phyloP scores from a whole-genome alignment of 805 yeast genomes.

The Clavispora fructus region DNA sequence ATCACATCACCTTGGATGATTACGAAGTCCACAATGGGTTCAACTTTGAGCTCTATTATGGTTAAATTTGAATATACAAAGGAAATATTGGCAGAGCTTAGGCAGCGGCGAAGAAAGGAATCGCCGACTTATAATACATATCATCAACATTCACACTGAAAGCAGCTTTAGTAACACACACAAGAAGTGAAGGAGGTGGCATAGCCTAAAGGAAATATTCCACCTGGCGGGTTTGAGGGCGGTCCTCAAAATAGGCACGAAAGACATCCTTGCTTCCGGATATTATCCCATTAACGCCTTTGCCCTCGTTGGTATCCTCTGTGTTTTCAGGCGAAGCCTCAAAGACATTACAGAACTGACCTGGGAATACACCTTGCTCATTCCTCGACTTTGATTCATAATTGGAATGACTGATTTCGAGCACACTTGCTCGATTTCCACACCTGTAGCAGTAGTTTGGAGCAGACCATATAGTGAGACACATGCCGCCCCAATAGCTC shows the following conservation, averaged over 20 bases:
- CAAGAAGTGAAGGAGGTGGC: slow-evolving; percentile 3
- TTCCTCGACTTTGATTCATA: slow-evolving; percentile 24
- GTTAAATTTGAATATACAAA: slow-evolving; percentile 25
- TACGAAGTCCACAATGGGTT: slow-evolving; percentile 91
- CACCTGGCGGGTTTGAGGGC: slow-evolving; percentile 34
- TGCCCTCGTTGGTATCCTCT: slow-evolving; percentile 43
- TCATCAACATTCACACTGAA: not conserved
- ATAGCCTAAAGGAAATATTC: slow-evolving; percentile 43
- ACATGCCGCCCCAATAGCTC: slow-evolving; percentile 81
- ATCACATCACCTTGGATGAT: slow-evolving; percentile 88
- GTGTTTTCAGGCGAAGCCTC: slow-evolving; percentile 96
- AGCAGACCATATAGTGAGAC: slow-evolving; percentile 97
- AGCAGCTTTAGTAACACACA: not conserved
- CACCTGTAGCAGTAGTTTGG: slow-evolving; percentile 97
- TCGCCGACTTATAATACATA: not conserved
- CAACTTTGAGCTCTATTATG: slow-evolving; percentile 77
- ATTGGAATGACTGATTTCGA: slow-evolving; percentile 62
- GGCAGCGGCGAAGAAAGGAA: not conserved
- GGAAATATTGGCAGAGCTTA: not conserved
- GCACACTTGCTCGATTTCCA: slow-evolving; percentile 95
- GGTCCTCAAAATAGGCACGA: slow-evolving; percentile 23
- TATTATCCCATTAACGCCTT: slow-evolving; percentile 32
- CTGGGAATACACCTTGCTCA: slow-evolving; percentile 31
- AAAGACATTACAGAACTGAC: slow-evolving; percentile 83
- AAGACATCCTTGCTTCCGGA: slow-evolving; percentile 17